Conservation (phyloP, 129 eudicot genomes). For the Silybum marianum region DNA sequence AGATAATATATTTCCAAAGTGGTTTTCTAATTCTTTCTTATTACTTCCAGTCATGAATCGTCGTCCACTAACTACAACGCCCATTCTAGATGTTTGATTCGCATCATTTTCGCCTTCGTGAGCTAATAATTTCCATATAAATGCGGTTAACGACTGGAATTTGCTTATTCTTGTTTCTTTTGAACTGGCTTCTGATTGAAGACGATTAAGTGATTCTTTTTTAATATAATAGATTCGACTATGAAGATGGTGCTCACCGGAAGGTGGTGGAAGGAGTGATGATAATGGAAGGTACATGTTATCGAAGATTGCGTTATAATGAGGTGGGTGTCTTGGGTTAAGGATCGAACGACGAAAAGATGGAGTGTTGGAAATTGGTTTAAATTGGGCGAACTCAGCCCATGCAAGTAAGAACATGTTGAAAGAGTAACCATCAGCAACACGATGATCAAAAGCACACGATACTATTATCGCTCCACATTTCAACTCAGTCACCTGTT, state of each 20-base stretch:
- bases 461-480: slow-evolving; percentile 54
- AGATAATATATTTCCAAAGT: slow-evolving; percentile 61
- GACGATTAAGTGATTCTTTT: slow-evolving; percentile 24
- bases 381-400: slow-evolving; percentile 42
- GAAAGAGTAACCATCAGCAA: slow-evolving; percentile 49
- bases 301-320: slow-evolving; percentile 31
- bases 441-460: slow-evolving; percentile 50
- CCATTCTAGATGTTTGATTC: slow-evolving; percentile 39
- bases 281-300: slow-evolving; percentile 39
- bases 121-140: slow-evolving; percentile 53
- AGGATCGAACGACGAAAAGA: slow-evolving; percentile 51
- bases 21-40: slow-evolving; percentile 17
- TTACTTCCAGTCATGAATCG: slow-evolving; percentile 14
- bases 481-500: slow-evolving; percentile 25
- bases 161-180: slow-evolving; percentile 34
- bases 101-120: neutral
- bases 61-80: slow-evolving; percentile 52
- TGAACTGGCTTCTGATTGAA: slow-evolving; percentile 41
- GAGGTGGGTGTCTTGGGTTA: slow-evolving; percentile 46
- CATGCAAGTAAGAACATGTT: slow-evolving; percentile 49
- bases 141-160: slow-evolving; percentile 44
- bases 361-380: slow-evolving; percentile 35
- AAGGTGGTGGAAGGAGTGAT: slow-evolving; percentile 36
- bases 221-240: slow-evolving; percentile 42
- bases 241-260: slow-evolving; percentile 26